Base-by-base conservation (phyloP, 2,329 filamentous ascomycete genomes). In the Diplodia seriata region DNA sequence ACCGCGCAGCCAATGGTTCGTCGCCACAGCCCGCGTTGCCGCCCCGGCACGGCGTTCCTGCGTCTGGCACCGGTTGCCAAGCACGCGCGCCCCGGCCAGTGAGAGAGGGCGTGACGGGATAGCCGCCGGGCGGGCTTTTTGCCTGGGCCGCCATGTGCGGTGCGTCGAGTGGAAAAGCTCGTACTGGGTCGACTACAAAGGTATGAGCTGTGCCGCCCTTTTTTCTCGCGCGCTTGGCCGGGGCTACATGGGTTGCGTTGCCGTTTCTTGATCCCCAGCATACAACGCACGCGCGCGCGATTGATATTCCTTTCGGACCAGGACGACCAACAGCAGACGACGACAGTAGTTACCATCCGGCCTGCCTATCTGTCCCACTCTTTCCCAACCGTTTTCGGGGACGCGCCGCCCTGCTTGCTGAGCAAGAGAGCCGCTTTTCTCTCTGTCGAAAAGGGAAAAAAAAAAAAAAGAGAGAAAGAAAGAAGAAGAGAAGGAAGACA, bases 21-120 rank as follows among this genome's bases (percentile, higher is more conserved):
- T 31, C 64, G 54, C 54, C 54, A 53, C 57, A 40, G 40, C 59
- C 36, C 59, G 14, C 59, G 18, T 20, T 31, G 31, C 43, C 47
- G 59, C 31, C 31, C 59, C 59, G 51, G 47, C 53, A 38, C 59
- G 51, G 47, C 53, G 51, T 56, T 66, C 64, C 64, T 66, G 64
- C 64, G 18, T 66, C 38, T 7, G 18, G 20, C 18, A 31, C 47
- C 23, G 51, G 36, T 18, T 18, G 50, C 63, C 63, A 66, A 56
- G 23, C 23, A 26, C 23, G 23, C 23, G 23, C 23, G 23, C 23
- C 23, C 23, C 23, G 23, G 23, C 23, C 23, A 26, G 23, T 26
- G 23, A 26, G 23, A 26, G 23, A 26, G 23, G 23, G 23, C 23
- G 23, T 26, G 23, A 26, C 3, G 23, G 23, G 23, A 18, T 38